Evolutionary conservation across 148 eudicot genomes (phyloP).

Genomic region (Heliamphora exappendiculata): DNA sequence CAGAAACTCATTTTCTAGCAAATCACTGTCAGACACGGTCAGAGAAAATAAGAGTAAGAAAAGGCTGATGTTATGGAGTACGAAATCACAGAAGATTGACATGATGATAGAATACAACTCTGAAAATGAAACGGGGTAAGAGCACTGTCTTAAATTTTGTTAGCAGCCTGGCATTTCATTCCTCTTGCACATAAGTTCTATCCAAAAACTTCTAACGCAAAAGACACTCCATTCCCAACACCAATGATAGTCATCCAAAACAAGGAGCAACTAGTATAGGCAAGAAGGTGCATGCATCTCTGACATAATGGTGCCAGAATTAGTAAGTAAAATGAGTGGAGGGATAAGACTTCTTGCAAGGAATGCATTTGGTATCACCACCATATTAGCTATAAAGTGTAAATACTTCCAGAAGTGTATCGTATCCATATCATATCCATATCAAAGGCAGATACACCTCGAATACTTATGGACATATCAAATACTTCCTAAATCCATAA

Average conservation of each 20-base stretch:
- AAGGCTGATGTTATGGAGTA: background rate
- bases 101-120: background rate
- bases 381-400: too few relatives aligned
- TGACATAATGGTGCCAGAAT: background rate
- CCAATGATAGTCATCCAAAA: background rate
- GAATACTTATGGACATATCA: too few relatives aligned
- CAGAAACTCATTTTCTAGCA: constrained; percentile 84
- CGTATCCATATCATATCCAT: too few relatives aligned
- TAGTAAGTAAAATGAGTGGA: background rate
- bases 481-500: too few relatives aligned
- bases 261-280: background rate
- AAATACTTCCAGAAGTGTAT: too few relatives aligned
- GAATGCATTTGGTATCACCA: background rate
- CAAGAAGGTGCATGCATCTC: background rate
- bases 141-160: background rate
- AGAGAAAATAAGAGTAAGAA: background rate
- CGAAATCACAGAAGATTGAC: background rate
- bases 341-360: background rate
- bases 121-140: background rate
- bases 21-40: constrained; percentile 44
- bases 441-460: too few relatives aligned
- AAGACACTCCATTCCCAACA: too few relatives aligned
- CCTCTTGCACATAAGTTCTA: too few relatives aligned
- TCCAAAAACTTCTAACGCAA: too few relatives aligned
- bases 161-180: background rate